These are phyloP conservation scores for Phaseolus coccineus DNA, from an alignment of 331 rosid species.

Conservation along the genomic window DNA sequence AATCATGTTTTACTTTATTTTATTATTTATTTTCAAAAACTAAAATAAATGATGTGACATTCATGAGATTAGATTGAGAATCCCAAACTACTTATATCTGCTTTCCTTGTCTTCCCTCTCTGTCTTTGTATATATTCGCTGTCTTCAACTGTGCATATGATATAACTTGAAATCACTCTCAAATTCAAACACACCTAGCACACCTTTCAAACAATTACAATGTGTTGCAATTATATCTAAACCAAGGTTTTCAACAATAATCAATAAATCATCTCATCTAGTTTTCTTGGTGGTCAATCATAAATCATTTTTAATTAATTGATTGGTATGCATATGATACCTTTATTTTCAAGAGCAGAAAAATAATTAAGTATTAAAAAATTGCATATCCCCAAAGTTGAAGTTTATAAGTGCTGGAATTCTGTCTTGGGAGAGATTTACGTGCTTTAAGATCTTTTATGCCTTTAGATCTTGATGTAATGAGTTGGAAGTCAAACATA, in stretches of 20 bases:
- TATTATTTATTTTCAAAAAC: neutral
- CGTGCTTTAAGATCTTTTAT: too few species aligned
- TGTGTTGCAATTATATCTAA: conserved; percentile 20
- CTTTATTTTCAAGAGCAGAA: neutral
- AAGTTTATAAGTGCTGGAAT: too few species aligned
- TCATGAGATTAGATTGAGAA: conserved; percentile 50
- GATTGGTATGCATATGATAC: neutral
- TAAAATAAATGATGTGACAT: conserved; percentile 44
- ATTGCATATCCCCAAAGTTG: too few species aligned
- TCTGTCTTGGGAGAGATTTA: too few species aligned
- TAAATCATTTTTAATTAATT: neutral
- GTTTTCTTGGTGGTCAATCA: neutral
- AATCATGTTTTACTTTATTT: neutral
- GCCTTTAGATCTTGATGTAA: too few species aligned
- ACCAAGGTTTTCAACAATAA: conserved; percentile 13
- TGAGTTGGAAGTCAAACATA: too few species aligned
- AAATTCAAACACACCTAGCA: conserved; percentile 38
- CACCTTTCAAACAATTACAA: conserved; percentile 26
- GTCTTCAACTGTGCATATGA: conserved; percentile 42
- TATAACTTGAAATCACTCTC: conserved; percentile 44
- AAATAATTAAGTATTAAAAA: neutral
- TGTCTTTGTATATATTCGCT: conserved; percentile 55
- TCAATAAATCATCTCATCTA: conserved; percentile 15
- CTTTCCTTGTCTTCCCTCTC: conserved; percentile 53
- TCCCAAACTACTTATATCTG: conserved; percentile 50